Percentiles rank a stretch among this genome's conserved stretches.
These are phyloP conservation scores for Pestalotiopsis sp. DNA, from an alignment of 2,329 filamentous ascomycete genomes.

Conservation along the genomic window DNA sequence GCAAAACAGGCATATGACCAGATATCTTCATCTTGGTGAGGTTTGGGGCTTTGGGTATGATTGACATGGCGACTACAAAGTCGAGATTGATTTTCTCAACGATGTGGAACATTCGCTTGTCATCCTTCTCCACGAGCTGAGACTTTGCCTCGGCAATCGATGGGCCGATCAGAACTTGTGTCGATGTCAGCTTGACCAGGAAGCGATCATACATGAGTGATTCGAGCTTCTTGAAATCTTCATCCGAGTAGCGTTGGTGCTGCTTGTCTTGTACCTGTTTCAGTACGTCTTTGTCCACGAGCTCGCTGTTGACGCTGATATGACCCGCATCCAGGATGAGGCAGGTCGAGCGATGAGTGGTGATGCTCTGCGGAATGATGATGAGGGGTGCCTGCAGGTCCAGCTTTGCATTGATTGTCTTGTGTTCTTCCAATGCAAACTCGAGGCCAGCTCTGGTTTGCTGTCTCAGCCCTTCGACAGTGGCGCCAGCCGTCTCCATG, in stretches of 20 bases:
- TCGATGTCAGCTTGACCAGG: slow-evolving; percentile 87
- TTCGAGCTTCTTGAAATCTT: slow-evolving; percentile 86
- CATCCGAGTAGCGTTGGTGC: slow-evolving; percentile 80
- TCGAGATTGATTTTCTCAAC: slow-evolving; percentile 98
- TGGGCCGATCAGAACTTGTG: slow-evolving; percentile 91
- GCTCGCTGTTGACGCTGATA: slow-evolving; percentile 88
- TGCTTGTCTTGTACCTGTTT: slow-evolving; percentile 91
- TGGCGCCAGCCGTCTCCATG: slow-evolving; percentile 93
- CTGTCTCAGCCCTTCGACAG: slow-evolving; percentile 90
- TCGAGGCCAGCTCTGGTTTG: slow-evolving; percentile 95
- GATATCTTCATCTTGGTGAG: slow-evolving; percentile 90
- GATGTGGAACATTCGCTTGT: slow-evolving; percentile 77
- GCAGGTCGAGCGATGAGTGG: slow-evolving; percentile 76
- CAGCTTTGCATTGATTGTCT: slow-evolving; percentile 94
- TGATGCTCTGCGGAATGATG: slow-evolving; percentile 93
- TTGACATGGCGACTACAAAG: slow-evolving; percentile 94
- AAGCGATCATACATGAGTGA: slow-evolving; percentile 98
- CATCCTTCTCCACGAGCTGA: slow-evolving; percentile 70
- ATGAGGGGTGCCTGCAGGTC: slow-evolving; percentile 95
- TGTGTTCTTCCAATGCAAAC: slow-evolving; percentile 96
- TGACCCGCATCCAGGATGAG: slow-evolving; percentile 96
- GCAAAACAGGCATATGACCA: slow-evolving; percentile 87
- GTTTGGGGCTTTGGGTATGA: slow-evolving; percentile 93
- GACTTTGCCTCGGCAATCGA: slow-evolving; percentile 88
- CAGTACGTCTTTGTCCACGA: slow-evolving; percentile 90